Evolutionary conservation across 176 grass and related monocot genomes (phyloP).

Genomic region (Triticum urartu): DNA sequence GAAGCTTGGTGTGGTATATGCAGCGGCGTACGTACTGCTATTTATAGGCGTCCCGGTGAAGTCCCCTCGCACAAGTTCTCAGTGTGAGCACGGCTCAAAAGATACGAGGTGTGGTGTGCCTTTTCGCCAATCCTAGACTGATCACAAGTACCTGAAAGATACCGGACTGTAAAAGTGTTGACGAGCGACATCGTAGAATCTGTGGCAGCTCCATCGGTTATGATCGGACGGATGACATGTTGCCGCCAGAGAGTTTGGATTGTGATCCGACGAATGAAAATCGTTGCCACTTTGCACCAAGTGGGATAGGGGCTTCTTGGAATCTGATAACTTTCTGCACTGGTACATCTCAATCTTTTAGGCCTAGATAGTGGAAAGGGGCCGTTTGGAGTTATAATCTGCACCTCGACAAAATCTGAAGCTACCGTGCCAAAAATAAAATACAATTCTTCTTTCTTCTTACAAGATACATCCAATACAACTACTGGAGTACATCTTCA

Average conservation of each 20-base stretch:
- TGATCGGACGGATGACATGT: no score
- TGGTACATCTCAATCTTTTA: not conserved
- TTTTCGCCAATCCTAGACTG: not conserved
- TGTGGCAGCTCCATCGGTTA: not conserved
- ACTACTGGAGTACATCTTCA: not conserved
- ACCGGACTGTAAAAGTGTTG: not conserved
- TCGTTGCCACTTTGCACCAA: no score
- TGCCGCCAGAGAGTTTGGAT: no score
- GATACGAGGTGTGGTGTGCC: not conserved
- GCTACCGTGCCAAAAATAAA: no score
- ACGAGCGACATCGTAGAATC: not conserved
- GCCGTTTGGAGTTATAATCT: no score
- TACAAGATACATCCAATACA: not conserved
- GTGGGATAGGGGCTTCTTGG: no score
- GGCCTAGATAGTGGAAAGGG: not conserved
- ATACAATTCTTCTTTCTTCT: no score
- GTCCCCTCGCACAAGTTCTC: no score
- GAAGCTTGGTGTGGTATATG: not conserved
- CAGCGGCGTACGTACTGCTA: not conserved
- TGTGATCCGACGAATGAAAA: no score
- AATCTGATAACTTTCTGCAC: not conserved
- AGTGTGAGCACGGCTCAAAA: not conserved
- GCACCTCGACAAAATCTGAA: no score
- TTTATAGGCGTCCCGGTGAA: slow-evolving; percentile 28
- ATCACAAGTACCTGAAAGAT: not conserved